A percentile compares a stretch with the other conserved stretches of the same genome.
Conservation (phyloP, 2,329 filamentous ascomycete species). For the Pseudogymnoascus sp. region DNA sequence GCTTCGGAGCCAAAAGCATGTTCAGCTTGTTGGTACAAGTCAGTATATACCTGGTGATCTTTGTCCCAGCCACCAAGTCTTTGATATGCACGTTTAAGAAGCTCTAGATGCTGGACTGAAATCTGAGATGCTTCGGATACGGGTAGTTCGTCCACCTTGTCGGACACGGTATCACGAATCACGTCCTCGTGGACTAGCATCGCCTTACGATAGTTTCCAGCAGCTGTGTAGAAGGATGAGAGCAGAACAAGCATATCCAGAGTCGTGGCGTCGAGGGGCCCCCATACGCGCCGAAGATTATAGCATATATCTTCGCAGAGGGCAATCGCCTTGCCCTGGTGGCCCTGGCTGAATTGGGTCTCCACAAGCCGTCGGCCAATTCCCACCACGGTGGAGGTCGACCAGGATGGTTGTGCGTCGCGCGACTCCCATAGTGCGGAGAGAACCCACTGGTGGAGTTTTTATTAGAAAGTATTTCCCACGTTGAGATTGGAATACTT, state of each 20-base stretch:
- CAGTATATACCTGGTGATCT: conserved; percentile 13
- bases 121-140: conserved; percentile 24
- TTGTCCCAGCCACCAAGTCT: conserved; percentile 32
- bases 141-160: conserved; percentile 21
- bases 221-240: conserved; percentile 18
- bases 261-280: conserved; percentile 17
- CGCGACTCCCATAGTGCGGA: conserved; percentile 17
- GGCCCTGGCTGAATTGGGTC: conserved; percentile 15
- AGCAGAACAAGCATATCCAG: conserved; percentile 19
- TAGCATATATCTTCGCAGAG: conserved; percentile 22
- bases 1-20: conserved; percentile 15
- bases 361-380: conserved; percentile 20
- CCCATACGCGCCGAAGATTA: conserved; percentile 21
- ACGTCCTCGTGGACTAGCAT: conserved; percentile 22
- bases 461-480: conserved; percentile 1
- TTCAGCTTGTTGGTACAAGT: conserved; percentile 14
- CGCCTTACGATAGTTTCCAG: conserved; percentile 14
- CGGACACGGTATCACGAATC: conserved; percentile 20
- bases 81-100: conserved; percentile 33
- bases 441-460: conserved; percentile 5
- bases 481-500: conserved; percentile 11
- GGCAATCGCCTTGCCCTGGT: conserved; percentile 14
- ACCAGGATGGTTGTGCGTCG: conserved; percentile 15
- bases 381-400: conserved; percentile 14
- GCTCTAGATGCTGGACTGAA: conserved; percentile 26